Evolutionary conservation across 305 asterid species (phyloP).

Genomic region (Rubia tinctorum): DNA sequence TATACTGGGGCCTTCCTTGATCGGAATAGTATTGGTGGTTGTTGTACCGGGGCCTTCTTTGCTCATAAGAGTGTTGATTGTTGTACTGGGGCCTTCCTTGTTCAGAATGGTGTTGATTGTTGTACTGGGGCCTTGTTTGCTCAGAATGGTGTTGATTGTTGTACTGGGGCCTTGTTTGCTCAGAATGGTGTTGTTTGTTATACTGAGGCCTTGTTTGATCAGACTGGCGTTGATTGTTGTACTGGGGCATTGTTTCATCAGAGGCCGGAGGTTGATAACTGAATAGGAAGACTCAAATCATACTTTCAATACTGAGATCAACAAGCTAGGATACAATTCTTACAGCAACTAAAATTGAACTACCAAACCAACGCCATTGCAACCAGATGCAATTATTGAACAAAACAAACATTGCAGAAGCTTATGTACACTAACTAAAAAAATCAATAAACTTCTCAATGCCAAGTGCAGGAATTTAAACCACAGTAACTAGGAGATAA

Average conservation of each 20-base stretch:
- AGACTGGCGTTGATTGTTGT: neutral
- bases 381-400: neutral
- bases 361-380: neutral
- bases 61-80: neutral
- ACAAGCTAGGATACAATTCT: conserved; percentile 10
- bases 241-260: neutral
- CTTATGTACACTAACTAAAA: neutral
- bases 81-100: neutral
- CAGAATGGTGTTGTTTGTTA: neutral
- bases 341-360: neutral
- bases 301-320: neutral
- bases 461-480: neutral
- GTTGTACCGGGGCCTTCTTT: neutral
- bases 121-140: neutral
- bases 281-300: conserved; percentile 3
- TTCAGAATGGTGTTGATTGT: too few species aligned
- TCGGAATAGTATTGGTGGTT: neutral
- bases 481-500: neutral
- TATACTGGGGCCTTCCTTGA: neutral
- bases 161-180: conserved; percentile 47
- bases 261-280: conserved; percentile 84
- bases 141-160: conserved; percentile 27
- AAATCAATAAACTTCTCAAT: neutral
- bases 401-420: neutral
- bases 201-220: neutral